These are phyloP conservation scores for Dissophora ornata DNA, from an alignment of 192 early-diverging fungal species.

Conservation along the genomic window DNA sequence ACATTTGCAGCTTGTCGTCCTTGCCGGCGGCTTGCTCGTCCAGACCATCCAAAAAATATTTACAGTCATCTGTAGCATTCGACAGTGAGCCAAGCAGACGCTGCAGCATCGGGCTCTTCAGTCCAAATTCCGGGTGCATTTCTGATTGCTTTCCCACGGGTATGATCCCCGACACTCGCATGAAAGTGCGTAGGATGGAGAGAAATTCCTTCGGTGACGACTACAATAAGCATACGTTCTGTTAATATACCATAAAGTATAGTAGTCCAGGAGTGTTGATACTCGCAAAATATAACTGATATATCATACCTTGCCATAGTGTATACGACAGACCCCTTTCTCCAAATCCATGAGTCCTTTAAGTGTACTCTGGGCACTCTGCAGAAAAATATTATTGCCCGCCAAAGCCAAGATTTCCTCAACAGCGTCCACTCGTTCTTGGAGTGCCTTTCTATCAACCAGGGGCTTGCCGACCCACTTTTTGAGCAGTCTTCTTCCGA, in stretches of 20 bases:
- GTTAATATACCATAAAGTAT: too few relatives aligned
- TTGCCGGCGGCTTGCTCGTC: slow-evolving; percentile 59
- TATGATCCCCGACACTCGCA: slow-evolving; percentile 49
- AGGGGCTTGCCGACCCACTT: slow-evolving; percentile 79
- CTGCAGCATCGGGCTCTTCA: slow-evolving; percentile 50
- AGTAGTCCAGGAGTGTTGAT: neutral
- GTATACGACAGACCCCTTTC: slow-evolving; percentile 71
- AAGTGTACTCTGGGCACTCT: slow-evolving; percentile 50
- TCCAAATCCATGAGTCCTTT: slow-evolving; percentile 73
- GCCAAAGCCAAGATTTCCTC: slow-evolving; percentile 61
- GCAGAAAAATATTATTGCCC: slow-evolving; percentile 42
- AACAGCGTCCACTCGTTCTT: slow-evolving; percentile 69
- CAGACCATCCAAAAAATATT: slow-evolving; percentile 55
- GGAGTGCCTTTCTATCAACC: slow-evolving; percentile 60
- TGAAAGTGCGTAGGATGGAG: slow-evolving; percentile 60
- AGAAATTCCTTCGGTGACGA: slow-evolving; percentile 72
- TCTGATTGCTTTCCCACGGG: slow-evolving; percentile 4
- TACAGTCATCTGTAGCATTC: slow-evolving; percentile 47
- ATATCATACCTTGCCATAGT: slow-evolving; percentile 72
- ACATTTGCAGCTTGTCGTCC: slow-evolving; percentile 68
- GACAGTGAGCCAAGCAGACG: slow-evolving; percentile 54
- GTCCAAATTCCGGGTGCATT: neutral
- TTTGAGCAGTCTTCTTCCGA: slow-evolving; percentile 72
- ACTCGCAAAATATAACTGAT: too few relatives aligned
- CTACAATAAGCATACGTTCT: slow-evolving; percentile 19